Evolutionary conservation across 352 stramenopile genomes (phyloP).

Genomic region (Aphanomyces invadans): DNA sequence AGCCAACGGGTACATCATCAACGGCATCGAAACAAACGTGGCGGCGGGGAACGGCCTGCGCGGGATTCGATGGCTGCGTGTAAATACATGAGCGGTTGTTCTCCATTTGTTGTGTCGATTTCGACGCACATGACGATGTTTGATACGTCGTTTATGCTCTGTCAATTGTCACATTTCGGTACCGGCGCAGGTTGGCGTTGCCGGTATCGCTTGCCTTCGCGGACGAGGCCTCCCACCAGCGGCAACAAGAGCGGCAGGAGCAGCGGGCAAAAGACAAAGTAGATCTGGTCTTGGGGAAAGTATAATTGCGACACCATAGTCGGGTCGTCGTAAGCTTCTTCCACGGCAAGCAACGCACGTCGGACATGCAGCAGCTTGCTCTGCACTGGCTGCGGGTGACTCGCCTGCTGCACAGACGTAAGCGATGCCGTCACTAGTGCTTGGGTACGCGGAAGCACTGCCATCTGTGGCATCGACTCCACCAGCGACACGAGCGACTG

Average conservation of each 20-base stretch:
- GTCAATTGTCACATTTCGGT: too few species aligned
- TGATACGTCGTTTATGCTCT: too few species aligned
- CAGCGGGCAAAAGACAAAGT: conserved; percentile 24
- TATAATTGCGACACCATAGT: conserved; percentile 19
- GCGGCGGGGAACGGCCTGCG: conserved; percentile 66
- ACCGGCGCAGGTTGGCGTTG: too few species aligned
- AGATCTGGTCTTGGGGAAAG: background rate
- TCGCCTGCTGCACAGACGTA: too few species aligned
- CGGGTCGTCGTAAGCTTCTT: conserved; percentile 22
- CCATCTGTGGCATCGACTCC: conserved; percentile 59
- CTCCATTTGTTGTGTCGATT: background rate
- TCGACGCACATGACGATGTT: too few species aligned
- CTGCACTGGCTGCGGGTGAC: background rate
- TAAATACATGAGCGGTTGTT: conserved; percentile 53
- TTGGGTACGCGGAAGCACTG: conserved; percentile 55
- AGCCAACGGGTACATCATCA: conserved; percentile 74
- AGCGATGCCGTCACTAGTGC: conserved; percentile 44
- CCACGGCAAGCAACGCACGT: background rate
- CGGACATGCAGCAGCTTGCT: background rate
- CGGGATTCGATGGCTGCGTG: conserved; percentile 69
- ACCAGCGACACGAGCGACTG: conserved; percentile 68
- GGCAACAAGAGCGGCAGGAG: conserved; percentile 12
- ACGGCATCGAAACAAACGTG: conserved; percentile 77
- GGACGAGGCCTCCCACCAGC: conserved; percentile 5
- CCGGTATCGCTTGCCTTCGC: conserved; percentile 4